Conservation (phyloP, 768 basidiomycete genomes). For the Mycena olivaceomarginata region DNA sequence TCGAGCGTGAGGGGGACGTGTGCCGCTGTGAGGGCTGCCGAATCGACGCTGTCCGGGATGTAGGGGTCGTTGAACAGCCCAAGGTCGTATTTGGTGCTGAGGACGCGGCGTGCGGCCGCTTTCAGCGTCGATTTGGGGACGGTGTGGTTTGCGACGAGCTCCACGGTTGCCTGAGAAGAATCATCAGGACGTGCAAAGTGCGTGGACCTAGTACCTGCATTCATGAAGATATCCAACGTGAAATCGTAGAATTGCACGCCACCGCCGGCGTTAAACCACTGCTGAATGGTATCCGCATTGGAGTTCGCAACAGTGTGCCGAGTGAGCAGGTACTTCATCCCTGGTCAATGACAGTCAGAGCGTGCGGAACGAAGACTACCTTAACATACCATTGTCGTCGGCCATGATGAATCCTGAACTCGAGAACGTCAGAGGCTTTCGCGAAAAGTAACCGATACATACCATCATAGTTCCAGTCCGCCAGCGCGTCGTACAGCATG, state of each 20-base stretch:
- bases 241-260: constrained; percentile 50
- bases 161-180: constrained; percentile 35
- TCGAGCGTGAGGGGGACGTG: constrained; percentile 50
- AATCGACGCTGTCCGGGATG: constrained; percentile 44
- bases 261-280: constrained; percentile 53
- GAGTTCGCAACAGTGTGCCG: constrained; percentile 42
- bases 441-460: background rate
- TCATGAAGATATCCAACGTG: constrained; percentile 45
- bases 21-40: constrained; percentile 40
- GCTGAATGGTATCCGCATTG: constrained; percentile 47
- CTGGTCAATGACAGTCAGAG: constrained; percentile 23
- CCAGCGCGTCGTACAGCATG: constrained; percentile 48
- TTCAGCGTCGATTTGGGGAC: constrained; percentile 44
- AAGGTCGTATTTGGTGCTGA: constrained; percentile 49
- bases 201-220: constrained; percentile 10
- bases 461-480: constrained; percentile 51
- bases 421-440: background rate
- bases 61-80: constrained; percentile 45
- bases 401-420: constrained; percentile 42
- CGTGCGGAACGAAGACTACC: background rate
- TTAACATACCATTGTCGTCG: constrained; percentile 45
- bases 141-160: constrained; percentile 46
- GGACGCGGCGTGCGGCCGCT: constrained; percentile 44
- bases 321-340: constrained; percentile 39
- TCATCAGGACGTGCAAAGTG: background rate